phyloP scores from a whole-genome alignment of 192 early-diverging fungal genomes.

The Entomortierella beljakovae region DNA sequence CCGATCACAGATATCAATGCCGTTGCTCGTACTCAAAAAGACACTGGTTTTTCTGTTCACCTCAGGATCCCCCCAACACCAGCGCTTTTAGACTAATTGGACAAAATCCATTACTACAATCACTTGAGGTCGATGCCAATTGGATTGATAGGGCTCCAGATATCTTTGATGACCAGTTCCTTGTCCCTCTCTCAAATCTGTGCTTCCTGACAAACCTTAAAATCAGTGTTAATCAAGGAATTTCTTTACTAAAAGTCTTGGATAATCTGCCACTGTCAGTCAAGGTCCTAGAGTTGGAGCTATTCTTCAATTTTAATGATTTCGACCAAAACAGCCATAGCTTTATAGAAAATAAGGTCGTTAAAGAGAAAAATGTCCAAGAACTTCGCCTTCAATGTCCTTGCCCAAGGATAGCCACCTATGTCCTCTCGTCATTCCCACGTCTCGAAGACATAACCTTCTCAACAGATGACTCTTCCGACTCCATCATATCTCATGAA shows the following conservation, averaged over 20 bases:
- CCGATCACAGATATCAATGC: not conserved
- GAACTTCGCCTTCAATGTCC: not conserved
- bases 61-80: not conserved
- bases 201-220: not conserved
- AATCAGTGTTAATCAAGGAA: not conserved
- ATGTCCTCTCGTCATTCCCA: not conserved
- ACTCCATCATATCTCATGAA: too few species aligned
- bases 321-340: too few species aligned
- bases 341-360: too few species aligned
- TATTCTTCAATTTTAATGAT: too few species aligned
- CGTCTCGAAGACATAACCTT: not conserved
- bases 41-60: not conserved
- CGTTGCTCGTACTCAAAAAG: not conserved
- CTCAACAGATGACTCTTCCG: not conserved
- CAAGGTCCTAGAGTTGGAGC: not conserved
- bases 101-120: not conserved
- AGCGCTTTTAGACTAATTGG: not conserved
- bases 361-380: too few species aligned
- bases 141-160: not conserved
- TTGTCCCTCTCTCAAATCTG: not conserved
- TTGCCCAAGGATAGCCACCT: not conserved
- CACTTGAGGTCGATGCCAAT: not conserved
- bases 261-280: not conserved
- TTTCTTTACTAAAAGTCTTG: not conserved
- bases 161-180: not conserved